Percentiles rank a stretch among this genome's conserved stretches.
Conservation (phyloP, 192 early-diverging fungal genomes). For the Dissophora globulifera region DNA sequence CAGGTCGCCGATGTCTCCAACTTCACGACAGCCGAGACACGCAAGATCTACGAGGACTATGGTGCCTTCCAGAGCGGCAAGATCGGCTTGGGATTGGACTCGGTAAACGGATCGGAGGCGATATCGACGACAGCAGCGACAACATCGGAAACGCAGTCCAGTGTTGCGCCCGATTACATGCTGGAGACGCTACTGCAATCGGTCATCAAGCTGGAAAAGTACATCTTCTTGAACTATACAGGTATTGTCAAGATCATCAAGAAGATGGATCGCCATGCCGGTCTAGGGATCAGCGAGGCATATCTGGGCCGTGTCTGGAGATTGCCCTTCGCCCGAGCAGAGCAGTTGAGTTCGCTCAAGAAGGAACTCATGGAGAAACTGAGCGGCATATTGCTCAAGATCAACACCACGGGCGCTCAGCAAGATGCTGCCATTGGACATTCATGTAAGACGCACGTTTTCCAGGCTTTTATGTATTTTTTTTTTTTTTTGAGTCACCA, state of each 20-base stretch:
- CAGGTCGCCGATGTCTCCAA: slow-evolving; percentile 71
- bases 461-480: neutral
- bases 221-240: slow-evolving; percentile 88
- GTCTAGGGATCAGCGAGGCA: slow-evolving; percentile 74
- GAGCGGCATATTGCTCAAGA: slow-evolving; percentile 52
- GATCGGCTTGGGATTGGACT: slow-evolving; percentile 33
- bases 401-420: slow-evolving; percentile 10
- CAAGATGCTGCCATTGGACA: slow-evolving; percentile 30
- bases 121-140: neutral
- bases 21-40: slow-evolving; percentile 52
- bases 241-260: slow-evolving; percentile 89
- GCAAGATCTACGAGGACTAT: slow-evolving; percentile 48
- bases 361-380: slow-evolving; percentile 74
- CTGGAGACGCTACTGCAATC: slow-evolving; percentile 64
- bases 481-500: slow-evolving; percentile 20
- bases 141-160: slow-evolving; percentile 22
- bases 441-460: slow-evolving; percentile 43
- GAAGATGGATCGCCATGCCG: slow-evolving; percentile 87
- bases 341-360: slow-evolving; percentile 73
- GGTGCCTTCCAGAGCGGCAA: slow-evolving; percentile 29
- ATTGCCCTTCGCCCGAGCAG: slow-evolving; percentile 74
- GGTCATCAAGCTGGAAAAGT: slow-evolving; percentile 79
- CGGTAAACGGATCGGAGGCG: neutral
- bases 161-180: slow-evolving; percentile 37
- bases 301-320: slow-evolving; percentile 67